These are phyloP conservation scores for Aspergillus haitiensis DNA, from an alignment of 495 filamentous ascomycete species.

Conservation along the genomic window DNA sequence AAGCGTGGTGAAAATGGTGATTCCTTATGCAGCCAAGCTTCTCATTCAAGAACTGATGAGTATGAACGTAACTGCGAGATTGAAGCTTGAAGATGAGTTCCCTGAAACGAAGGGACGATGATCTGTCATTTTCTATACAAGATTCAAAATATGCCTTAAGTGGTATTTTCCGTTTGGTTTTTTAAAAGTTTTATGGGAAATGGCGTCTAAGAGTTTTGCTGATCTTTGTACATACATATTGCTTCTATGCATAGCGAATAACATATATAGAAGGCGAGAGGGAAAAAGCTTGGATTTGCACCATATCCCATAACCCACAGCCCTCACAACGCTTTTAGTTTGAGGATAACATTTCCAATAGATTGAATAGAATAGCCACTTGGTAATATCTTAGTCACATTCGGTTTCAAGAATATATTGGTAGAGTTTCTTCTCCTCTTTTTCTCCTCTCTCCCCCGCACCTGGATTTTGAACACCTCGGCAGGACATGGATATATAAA, in stretches of 20 bases:
- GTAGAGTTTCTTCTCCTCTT: background rate
- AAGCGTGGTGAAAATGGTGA: conserved; percentile 82
- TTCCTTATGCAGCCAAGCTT: conserved; percentile 98
- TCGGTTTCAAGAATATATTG: background rate
- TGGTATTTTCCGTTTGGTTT: background rate
- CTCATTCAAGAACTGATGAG: conserved; percentile 93
- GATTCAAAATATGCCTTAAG: background rate
- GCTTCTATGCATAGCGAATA: conserved; percentile 32
- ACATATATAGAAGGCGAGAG: background rate
- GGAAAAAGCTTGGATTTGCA: background rate
- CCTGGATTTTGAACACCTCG: background rate
- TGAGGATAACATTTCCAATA: background rate
- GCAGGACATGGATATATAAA: background rate
- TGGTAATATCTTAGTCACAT: background rate
- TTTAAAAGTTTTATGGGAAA: conserved; percentile 8
- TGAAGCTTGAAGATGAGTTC: conserved; percentile 91
- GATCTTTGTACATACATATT: conserved; percentile 19
- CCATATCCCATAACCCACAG: background rate
- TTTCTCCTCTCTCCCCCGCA: conserved; percentile 1
- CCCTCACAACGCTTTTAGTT: background rate
- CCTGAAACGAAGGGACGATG: conserved; percentile 54
- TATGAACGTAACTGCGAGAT: conserved; percentile 90
- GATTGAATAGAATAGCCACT: no score
- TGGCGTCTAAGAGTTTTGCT: conserved; percentile 10
- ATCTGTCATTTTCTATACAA: conserved; percentile 9